phyloP scores from a whole-genome alignment of 2,329 filamentous ascomycete genomes.

The Colletotrichum shisoi region DNA sequence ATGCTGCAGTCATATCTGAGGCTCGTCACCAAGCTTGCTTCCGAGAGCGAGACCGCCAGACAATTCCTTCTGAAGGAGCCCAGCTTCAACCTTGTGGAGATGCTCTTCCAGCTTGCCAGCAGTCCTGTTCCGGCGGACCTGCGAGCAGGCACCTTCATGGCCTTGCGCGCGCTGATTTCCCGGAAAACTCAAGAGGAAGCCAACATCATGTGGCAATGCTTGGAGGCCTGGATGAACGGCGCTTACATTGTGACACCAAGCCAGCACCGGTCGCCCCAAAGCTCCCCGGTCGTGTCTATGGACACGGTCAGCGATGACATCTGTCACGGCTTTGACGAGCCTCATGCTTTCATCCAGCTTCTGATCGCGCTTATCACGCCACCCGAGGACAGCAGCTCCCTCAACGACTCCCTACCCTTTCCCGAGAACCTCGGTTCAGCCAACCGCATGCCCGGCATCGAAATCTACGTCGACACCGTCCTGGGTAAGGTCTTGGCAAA shows the following conservation, averaged over 20 bases:
- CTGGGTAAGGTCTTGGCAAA: constrained; percentile 78
- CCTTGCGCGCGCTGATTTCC: constrained; percentile 76
- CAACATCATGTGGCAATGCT: constrained; percentile 77
- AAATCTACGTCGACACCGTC: constrained; percentile 91
- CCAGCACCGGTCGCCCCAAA: constrained; percentile 46
- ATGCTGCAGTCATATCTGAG: constrained; percentile 96
- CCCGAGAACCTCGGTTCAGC: constrained; percentile 82
- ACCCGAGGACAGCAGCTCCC: constrained; percentile 63
- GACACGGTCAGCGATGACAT: constrained; percentile 77
- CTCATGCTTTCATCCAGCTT: constrained; percentile 82
- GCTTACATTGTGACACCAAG: constrained; percentile 52
- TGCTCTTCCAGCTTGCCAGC: constrained; percentile 80
- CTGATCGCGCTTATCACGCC: constrained; percentile 76
- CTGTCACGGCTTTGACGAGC: constrained; percentile 81
- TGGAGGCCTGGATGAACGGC: constrained; percentile 82
- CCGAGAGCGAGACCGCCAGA: constrained; percentile 75
- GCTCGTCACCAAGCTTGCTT: constrained; percentile 81
- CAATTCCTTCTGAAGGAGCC: constrained; percentile 74
- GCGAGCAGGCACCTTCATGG: constrained; percentile 82
- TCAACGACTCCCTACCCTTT: constrained; percentile 83
- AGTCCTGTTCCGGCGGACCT: constrained; percentile 78
- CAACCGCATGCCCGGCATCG: constrained; percentile 81
- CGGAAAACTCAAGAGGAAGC: constrained; percentile 74
- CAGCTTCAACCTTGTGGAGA: constrained; percentile 72
- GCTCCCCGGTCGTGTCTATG: constrained; percentile 53